Percentiles rank a stretch among this genome's conserved stretches.
phyloP scores from a whole-genome alignment of 1,284 basidiomycete species.

The Apiotrichum laibachii region DNA sequence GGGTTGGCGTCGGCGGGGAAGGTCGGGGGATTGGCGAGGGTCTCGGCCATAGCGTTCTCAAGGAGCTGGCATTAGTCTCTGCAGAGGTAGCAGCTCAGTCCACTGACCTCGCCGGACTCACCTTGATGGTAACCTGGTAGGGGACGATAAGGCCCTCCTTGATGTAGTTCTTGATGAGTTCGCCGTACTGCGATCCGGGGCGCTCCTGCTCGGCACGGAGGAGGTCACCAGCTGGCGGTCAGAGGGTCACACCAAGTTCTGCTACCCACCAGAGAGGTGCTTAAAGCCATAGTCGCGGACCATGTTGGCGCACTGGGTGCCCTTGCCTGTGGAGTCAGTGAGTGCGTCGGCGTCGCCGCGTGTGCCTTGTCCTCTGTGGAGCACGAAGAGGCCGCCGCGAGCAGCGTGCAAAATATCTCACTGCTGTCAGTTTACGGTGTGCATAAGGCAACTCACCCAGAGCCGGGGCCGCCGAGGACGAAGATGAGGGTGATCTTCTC shows the following conservation, averaged over 20 bases:
- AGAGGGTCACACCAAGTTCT: neutral
- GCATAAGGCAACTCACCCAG: conserved; percentile 54
- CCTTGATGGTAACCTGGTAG: conserved; percentile 91
- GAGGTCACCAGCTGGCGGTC: conserved; percentile 81
- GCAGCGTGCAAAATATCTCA: no score
- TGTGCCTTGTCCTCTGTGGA: no score
- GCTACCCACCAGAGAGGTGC: conserved; percentile 78
- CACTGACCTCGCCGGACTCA: conserved; percentile 12
- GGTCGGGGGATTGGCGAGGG: conserved; percentile 53
- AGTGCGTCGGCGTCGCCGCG: neutral
- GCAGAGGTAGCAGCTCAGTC: neutral
- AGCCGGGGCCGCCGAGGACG: conserved; percentile 95
- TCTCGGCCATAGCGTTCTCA: conserved; percentile 82
- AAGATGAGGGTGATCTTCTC: conserved; percentile 84
- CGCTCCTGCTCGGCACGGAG: conserved; percentile 90
- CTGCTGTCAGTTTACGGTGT: no score
- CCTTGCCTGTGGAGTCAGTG: conserved; percentile 68
- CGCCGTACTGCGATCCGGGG: conserved; percentile 78
- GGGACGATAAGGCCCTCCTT: conserved; percentile 93
- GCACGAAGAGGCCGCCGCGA: no score
- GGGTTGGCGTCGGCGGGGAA: conserved; percentile 24
- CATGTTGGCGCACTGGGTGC: conserved; percentile 86
- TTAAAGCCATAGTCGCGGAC: conserved; percentile 88
- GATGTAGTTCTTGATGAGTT: conserved; percentile 85
- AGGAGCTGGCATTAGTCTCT: conserved; percentile 58